Evolutionary conservation across 2,329 filamentous ascomycete species (phyloP).

Genomic region (Xylaria sp.): DNA sequence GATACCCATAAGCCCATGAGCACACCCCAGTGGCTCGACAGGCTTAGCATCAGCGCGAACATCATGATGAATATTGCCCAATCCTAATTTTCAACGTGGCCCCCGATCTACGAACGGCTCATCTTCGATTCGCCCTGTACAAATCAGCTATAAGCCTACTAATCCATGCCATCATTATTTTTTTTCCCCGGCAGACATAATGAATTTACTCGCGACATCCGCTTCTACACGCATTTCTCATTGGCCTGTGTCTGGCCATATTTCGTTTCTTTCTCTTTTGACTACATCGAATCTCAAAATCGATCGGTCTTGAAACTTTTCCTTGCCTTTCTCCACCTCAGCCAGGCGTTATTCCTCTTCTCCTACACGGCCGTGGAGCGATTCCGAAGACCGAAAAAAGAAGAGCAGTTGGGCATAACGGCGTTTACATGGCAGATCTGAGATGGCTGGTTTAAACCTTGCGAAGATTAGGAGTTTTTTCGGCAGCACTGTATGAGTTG

Average conservation of each 20-base stretch:
- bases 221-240: neutral
- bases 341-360: neutral
- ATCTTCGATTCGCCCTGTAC: neutral
- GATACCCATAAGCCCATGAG: slow-evolving; percentile 8
- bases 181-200: neutral
- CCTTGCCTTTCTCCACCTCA: neutral
- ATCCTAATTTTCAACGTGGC: neutral
- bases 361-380: neutral
- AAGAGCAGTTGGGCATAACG: neutral
- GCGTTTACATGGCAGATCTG: neutral
- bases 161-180: neutral
- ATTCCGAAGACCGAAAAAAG: neutral
- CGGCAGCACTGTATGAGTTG: neutral
- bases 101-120: neutral
- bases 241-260: neutral
- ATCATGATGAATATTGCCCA: neutral
- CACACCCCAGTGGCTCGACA: neutral
- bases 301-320: no score
- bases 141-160: neutral
- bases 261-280: neutral
- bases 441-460: neutral
- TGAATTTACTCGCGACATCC: neutral
- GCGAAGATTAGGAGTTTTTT: neutral
- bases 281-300: neutral
- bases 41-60: neutral